These are phyloP conservation scores for Salix koriyanagi DNA, from an alignment of 345 rosid species.

Conservation along the genomic window DNA sequence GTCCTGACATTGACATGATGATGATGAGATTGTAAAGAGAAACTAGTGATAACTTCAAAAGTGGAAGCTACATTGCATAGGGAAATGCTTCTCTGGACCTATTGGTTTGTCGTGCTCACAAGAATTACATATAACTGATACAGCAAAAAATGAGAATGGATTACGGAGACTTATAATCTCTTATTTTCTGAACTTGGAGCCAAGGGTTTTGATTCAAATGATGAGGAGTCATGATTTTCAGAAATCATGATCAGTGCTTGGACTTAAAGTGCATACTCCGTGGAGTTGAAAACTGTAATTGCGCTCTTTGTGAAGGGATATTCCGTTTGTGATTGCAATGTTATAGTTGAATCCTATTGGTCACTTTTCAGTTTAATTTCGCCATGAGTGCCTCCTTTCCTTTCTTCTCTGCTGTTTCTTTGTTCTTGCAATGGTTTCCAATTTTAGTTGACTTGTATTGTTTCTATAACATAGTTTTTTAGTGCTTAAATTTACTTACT, in stretches of 20 bases:
- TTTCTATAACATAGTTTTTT: not conserved
- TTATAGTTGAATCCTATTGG: not conserved
- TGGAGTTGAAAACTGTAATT: not conserved
- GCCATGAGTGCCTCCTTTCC: not conserved
- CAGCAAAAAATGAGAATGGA: not conserved
- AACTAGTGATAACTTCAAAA: not conserved
- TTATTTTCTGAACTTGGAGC: not conserved
- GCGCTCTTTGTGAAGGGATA: not conserved
- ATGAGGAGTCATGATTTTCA: not conserved
- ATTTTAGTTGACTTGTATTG: not conserved
- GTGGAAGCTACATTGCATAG: constrained; percentile 2
- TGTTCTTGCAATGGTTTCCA: not conserved
- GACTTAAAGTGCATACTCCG: not conserved
- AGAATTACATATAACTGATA: not conserved
- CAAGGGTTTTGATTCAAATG: not conserved
- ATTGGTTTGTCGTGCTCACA: not conserved
- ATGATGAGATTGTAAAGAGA: not conserved
- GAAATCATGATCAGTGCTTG: not conserved
- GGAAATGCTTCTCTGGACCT: not conserved
- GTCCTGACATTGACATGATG: not conserved
- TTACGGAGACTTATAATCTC: not conserved
- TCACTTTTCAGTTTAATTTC: not conserved
- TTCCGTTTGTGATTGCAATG: not conserved
- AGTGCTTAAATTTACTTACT: not conserved
- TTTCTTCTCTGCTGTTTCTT: not conserved